These are phyloP conservation scores for Diutina catenulata DNA, from an alignment of 1,139 yeast genomes.

Conservation along the genomic window DNA sequence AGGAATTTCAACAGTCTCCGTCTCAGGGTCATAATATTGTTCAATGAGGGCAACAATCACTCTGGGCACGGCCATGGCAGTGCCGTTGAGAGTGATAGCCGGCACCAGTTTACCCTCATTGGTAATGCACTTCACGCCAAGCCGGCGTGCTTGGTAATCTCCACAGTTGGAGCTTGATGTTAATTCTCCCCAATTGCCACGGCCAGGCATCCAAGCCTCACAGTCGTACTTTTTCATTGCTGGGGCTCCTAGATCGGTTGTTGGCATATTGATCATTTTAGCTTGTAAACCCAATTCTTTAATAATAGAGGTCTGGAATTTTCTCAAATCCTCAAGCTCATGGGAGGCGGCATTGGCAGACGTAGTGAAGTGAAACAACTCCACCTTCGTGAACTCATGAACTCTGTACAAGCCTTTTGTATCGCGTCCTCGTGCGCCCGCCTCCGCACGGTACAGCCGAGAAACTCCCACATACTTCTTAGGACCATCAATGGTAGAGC, in stretches of 20 bases:
- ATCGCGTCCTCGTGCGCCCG: slow-evolving; percentile 92
- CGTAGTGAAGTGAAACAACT: slow-evolving; percentile 68
- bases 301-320: slow-evolving; percentile 56
- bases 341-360: slow-evolving; percentile 28
- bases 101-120: slow-evolving; percentile 30
- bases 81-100: slow-evolving; percentile 77
- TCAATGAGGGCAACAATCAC: slow-evolving; percentile 82
- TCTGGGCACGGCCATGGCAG: slow-evolving; percentile 93
- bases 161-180: slow-evolving; percentile 88
- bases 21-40: slow-evolving; percentile 56
- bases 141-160: slow-evolving; percentile 80
- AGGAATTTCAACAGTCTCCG: slow-evolving; percentile 54
- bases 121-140: slow-evolving; percentile 47
- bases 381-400: slow-evolving; percentile 97
- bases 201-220: slow-evolving; percentile 98
- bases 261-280: slow-evolving; percentile 79
- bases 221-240: slow-evolving; percentile 87
- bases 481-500: slow-evolving; percentile 13
- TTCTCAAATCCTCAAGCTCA: slow-evolving; percentile 49
- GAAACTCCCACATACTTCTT: slow-evolving; percentile 67
- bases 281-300: slow-evolving; percentile 65
- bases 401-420: slow-evolving; percentile 90
- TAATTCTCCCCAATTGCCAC: slow-evolving; percentile 87
- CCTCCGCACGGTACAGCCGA: slow-evolving; percentile 89
- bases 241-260: slow-evolving; percentile 86